Evolutionary conservation across 1,139 yeast species (phyloP).

Genomic region (Geotrichum europaeum): DNA sequence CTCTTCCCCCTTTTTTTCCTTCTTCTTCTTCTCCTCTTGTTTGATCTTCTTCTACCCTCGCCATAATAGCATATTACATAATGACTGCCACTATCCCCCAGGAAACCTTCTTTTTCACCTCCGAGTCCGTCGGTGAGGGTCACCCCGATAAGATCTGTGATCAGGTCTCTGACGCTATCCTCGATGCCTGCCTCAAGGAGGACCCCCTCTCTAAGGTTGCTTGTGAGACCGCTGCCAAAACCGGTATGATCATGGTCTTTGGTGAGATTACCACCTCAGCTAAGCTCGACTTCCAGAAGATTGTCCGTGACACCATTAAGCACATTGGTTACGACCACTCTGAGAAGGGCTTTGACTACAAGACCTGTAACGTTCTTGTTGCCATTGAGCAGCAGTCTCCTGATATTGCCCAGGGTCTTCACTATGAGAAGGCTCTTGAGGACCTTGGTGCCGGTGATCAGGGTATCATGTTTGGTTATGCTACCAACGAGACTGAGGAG

Average conservation of each 20-base stretch:
- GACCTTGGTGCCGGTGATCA: constrained; percentile 99
- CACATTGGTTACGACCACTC: constrained; percentile 97
- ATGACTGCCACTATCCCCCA: constrained; percentile 28
- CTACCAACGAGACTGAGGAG: constrained; percentile 98
- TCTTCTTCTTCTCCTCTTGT: background rate
- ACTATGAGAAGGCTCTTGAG: constrained; percentile 93
- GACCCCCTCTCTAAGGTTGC: constrained; percentile 99
- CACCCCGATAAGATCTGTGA: constrained; percentile 99
- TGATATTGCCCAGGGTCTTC: constrained; percentile 98
- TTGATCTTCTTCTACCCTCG: background rate
- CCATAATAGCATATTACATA: constrained; percentile 12
- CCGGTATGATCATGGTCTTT: constrained; percentile 98
- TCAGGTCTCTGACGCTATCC: constrained; percentile 96
- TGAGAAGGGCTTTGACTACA: constrained; percentile 97
- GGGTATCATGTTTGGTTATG: constrained; percentile 99
- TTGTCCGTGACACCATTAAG: constrained; percentile 96
- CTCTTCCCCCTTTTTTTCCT: constrained; percentile 7
- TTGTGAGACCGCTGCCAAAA: constrained; percentile 97
- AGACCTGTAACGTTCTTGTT: constrained; percentile 96
- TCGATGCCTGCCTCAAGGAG: constrained; percentile 92
- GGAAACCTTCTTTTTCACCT: constrained; percentile 71
- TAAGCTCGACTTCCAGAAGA: constrained; percentile 88
- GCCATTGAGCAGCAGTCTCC: constrained; percentile 99
- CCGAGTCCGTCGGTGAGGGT: constrained; percentile 97
- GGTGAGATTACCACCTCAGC: constrained; percentile 99